phyloP scores from a whole-genome alignment of 495 filamentous ascomycete genomes.

The Elasticomyces elasticus region DNA sequence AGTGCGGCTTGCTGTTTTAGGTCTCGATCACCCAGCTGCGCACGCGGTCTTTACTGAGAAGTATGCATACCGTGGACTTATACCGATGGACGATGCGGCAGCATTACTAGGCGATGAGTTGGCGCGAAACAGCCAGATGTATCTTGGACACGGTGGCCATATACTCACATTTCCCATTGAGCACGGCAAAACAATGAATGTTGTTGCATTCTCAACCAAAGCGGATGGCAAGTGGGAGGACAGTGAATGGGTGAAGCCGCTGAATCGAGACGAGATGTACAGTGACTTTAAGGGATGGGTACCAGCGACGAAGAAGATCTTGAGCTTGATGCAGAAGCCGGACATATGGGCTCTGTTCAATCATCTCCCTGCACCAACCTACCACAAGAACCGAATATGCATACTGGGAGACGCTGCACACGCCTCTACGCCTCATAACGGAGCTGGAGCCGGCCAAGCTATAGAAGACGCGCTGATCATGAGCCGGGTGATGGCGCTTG shows the following conservation, averaged over 20 bases:
- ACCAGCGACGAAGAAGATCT: slow-evolving; percentile 35
- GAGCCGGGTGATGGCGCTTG: slow-evolving; percentile 42
- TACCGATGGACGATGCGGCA: slow-evolving; percentile 51
- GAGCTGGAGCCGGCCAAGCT: slow-evolving; percentile 56
- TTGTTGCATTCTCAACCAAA: slow-evolving; percentile 38
- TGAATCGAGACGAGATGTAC: slow-evolving; percentile 46
- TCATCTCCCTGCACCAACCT: slow-evolving; percentile 46
- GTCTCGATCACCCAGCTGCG: slow-evolving; percentile 30
- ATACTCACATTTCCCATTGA: slow-evolving; percentile 58
- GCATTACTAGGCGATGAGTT: slow-evolving; percentile 42
- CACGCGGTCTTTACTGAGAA: slow-evolving; percentile 40
- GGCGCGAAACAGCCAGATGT: slow-evolving; percentile 43
- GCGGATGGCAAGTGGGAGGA: slow-evolving; percentile 37
- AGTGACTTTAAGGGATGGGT: slow-evolving; percentile 48
- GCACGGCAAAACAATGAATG: slow-evolving; percentile 53
- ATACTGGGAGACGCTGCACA: slow-evolving; percentile 63
- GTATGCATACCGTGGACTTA: slow-evolving; percentile 48
- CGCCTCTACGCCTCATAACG: slow-evolving; percentile 60
- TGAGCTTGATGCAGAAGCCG: slow-evolving; percentile 36
- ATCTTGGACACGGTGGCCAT: slow-evolving; percentile 49
- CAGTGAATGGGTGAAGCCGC: slow-evolving; percentile 48
- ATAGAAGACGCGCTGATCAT: slow-evolving; percentile 60
- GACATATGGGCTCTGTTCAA: slow-evolving; percentile 58
- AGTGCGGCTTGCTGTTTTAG: slow-evolving; percentile 39
- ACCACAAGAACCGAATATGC: slow-evolving; percentile 43